Evolutionary conservation across 1,284 basidiomycete genomes (phyloP).

Genomic region (Cryptococcus sp.): DNA sequence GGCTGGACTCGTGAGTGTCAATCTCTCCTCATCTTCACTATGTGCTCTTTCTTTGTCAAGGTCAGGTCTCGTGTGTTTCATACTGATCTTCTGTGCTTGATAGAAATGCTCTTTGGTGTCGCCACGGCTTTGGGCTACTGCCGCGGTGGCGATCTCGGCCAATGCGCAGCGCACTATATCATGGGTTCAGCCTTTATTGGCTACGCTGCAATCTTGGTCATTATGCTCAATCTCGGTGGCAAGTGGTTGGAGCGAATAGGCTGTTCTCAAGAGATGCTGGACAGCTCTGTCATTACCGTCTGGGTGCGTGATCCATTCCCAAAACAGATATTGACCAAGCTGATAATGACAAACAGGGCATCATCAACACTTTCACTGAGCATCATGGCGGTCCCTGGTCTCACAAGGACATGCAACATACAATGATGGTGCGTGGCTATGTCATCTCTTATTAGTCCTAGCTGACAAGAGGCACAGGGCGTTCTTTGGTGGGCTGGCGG

Average conservation of each 20-base stretch:
- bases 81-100: neutral
- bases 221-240: conserved; percentile 79
- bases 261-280: conserved; percentile 79
- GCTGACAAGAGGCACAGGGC: conserved; percentile 51
- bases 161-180: conserved; percentile 86
- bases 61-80: neutral
- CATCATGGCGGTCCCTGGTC: conserved; percentile 79
- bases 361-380: conserved; percentile 91
- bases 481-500: conserved; percentile 87
- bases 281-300: conserved; percentile 81
- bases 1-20: conserved; percentile 77
- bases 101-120: conserved; percentile 54
- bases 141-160: conserved; percentile 67
- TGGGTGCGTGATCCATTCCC: conserved; percentile 64
- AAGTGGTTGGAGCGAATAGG: conserved; percentile 67
- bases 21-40: neutral
- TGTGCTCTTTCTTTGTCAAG: neutral
- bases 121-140: conserved; percentile 60
- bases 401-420: conserved; percentile 90
- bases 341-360: conserved; percentile 40
- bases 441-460: neutral
- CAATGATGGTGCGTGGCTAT: conserved; percentile 57
- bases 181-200: conserved; percentile 84
- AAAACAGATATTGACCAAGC: conserved; percentile 5
- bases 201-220: conserved; percentile 80